Evolutionary conservation across 768 basidiomycete species (phyloP), one percentile per base, ranked within the genome.

Genomic region (Tulasnella sp.): DNA sequence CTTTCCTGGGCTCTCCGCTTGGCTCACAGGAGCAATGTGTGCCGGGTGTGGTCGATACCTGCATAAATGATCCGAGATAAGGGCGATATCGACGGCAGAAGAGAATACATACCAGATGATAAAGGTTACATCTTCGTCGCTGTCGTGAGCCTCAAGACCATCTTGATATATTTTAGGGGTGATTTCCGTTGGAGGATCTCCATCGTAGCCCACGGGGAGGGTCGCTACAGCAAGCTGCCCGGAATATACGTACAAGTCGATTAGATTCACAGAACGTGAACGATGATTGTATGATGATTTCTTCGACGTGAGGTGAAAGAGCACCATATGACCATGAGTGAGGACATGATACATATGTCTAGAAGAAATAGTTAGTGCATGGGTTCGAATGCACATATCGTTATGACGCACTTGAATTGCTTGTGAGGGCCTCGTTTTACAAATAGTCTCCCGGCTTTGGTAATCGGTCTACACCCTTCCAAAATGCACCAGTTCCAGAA

Each of bases 401-500:
- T 17, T 6, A 11, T 59, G 9, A 73, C 84, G 64, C 62, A 90
- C 89, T 81, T 78, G 72, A 84, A 97, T 69, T 82, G 82, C 21
- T 84, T 84, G 59, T 77, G 74, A 46, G 82, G 66, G 6, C 86
- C 86, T 61, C 77, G 75, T 63, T 83, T 77, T 66, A 81, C 77
- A 63, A 79, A 92, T 37, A 89, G 66, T 48, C 82, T 81, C 0
- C 90, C 89, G 6, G 79, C 74, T 64, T 82, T 82, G 37, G 82
- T 67, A 45, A 93, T 79, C 4, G 87, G 75, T 59, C 80, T 78
- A 64, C 94, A 97, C 0, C 79, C 81, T 35, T 84, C 78, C 60
- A 93, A 67, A 2, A 84, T 74, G 65, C 94, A 97, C 91, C 88
- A 91, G 63, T 86, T 86, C 74, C 86, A 92, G 42, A 91, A 67